Evolutionary conservation across 2,329 filamentous ascomycete species (phyloP), one percentile per base, ranked within the genome.

Genomic region (Epichloe sibirici): DNA sequence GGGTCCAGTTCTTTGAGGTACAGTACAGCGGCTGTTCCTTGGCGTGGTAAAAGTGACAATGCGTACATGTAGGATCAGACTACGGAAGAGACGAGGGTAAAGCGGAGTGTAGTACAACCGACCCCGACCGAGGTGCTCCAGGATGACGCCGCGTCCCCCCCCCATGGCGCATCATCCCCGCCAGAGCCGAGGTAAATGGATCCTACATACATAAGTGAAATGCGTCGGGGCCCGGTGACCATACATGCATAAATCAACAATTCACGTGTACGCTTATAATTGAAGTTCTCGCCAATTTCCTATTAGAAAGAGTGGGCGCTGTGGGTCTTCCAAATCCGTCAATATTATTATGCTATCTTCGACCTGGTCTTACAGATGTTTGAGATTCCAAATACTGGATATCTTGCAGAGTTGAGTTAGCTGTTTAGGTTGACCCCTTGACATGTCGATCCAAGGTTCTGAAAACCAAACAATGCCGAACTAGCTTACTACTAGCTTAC

Each of bases 101-200:
- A 7, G 12, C 37, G 13, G 17, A 43, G 40, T 17, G 21, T 42
- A 44, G 45, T 12, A 23, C 44, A 15, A 39, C 38, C 31, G 45
- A 39, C 38, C 23, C 45, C 45, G 45, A 15, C 37, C 17, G 9
- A 38, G 23, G 25, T 43, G 31, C 47, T 40, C 13, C 17, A 21
- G 17, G 2, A 21, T 21, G 17, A 21, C 17, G 17, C 17, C 45
- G 38, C 11, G 28, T 5, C 23, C 9, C 17, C 7, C 17, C 51
- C 34, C 31, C 17, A 15, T 45, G 34, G 35, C 47, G 42, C 40
- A 34, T 21, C 35, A n/a, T 35, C 23, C 12, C 31, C 12, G 25
- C 13, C 9, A 46, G 38, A 53, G 51, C 51, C 51, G 51, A 53
- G 51, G 51, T 53, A 40, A 49, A 52, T 37, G 11, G 11, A 31